A percentile compares a stretch with the other conserved stretches of the same genome.
These are phyloP conservation scores for Amoebophrya sp. DNA, from an alignment of 169 alveolate genomes.

Conservation along the genomic window DNA sequence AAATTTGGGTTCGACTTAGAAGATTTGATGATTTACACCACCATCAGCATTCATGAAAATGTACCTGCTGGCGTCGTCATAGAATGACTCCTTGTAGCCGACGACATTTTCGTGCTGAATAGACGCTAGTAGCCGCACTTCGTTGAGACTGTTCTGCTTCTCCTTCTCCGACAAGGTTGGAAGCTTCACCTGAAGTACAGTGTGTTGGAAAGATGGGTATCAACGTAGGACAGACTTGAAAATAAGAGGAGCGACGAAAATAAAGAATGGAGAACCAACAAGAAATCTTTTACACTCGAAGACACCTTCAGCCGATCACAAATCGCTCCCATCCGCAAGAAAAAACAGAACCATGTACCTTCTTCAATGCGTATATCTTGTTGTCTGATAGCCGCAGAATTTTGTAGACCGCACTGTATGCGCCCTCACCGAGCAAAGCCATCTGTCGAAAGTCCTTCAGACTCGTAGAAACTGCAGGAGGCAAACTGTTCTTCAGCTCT, in stretches of 20 bases:
- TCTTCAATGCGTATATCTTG: constrained; percentile 34
- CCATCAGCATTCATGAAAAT: neutral
- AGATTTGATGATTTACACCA: too few relatives aligned
- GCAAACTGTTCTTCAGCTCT: neutral
- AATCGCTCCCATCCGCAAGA: too few relatives aligned
- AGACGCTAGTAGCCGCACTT: constrained; percentile 38
- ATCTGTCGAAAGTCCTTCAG: constrained; percentile 29
- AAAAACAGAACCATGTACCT: too few relatives aligned
- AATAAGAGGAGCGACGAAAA: too few relatives aligned
- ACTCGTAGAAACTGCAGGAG: neutral
- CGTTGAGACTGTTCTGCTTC: constrained; percentile 34
- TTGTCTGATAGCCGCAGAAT: constrained; percentile 27
- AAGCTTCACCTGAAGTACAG: too few relatives aligned
- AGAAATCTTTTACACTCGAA: too few relatives aligned
- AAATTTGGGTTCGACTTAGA: too few relatives aligned
- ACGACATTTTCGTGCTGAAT: constrained; percentile 29
- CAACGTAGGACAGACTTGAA: too few relatives aligned
- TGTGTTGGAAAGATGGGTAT: too few relatives aligned
- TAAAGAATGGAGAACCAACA: too few relatives aligned
- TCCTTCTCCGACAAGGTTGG: constrained; percentile 39
- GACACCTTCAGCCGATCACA: too few relatives aligned
- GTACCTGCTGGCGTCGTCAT: neutral
- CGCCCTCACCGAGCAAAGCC: constrained; percentile 34
- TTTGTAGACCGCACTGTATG: constrained; percentile 32
- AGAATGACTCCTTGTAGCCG: constrained; percentile 38